Conservation (phyloP, 2,329 filamentous ascomycete genomes). For the Cladosporium halotolerans region DNA sequence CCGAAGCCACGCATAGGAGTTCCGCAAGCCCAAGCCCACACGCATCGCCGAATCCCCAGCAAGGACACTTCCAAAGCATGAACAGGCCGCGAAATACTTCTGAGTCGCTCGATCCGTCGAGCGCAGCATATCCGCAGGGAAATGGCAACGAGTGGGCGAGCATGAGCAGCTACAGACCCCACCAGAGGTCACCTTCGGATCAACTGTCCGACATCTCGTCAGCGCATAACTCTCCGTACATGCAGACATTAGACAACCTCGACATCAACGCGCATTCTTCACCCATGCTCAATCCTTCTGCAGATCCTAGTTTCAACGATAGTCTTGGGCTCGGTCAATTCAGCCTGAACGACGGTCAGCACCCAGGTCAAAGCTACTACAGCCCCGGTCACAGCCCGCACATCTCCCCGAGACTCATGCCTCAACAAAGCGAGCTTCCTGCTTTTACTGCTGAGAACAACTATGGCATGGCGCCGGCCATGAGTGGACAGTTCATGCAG, state of each 20-base stretch:
- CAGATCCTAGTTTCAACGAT: slow-evolving; percentile 72
- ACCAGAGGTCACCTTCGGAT: slow-evolving; percentile 81
- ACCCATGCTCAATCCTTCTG: slow-evolving; percentile 67
- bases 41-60: slow-evolving; percentile 48
- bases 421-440: slow-evolving; percentile 54
- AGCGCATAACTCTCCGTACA: slow-evolving; percentile 73
- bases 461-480: slow-evolving; percentile 42
- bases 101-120: slow-evolving; percentile 54
- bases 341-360: slow-evolving; percentile 62
- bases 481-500: slow-evolving; percentile 44
- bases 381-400: slow-evolving; percentile 69
- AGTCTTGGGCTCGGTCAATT: slow-evolving; percentile 73
- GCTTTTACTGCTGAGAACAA: slow-evolving; percentile 40
- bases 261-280: slow-evolving; percentile 70
- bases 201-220: slow-evolving; percentile 80
- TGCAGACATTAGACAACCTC: slow-evolving; percentile 71
- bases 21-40: slow-evolving; percentile 49
- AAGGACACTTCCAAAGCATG: slow-evolving; percentile 41
- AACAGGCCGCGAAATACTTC: slow-evolving; percentile 52
- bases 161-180: slow-evolving; percentile 64
- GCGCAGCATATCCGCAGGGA: slow-evolving; percentile 51
- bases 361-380: slow-evolving; percentile 34
- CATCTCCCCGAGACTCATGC: slow-evolving; percentile 56
- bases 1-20: slow-evolving; percentile 35
- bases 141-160: slow-evolving; percentile 52